Conservation (phyloP, 768 basidiomycete species). For the Austroboletus eburneus region DNA sequence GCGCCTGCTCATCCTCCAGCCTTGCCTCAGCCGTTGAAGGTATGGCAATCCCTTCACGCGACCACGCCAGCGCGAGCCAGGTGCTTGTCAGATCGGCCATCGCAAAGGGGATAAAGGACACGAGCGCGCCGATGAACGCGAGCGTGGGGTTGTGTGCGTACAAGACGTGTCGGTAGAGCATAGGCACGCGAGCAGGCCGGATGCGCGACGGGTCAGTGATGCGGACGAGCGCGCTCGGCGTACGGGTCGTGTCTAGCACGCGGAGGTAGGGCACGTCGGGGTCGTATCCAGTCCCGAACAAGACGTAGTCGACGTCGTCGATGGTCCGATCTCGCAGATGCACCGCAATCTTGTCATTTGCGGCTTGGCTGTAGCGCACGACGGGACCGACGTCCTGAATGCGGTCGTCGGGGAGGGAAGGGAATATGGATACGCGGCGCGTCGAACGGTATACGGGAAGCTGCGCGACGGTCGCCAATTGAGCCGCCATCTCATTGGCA, state of each 20-base stretch:
- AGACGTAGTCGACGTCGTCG: conserved; percentile 38
- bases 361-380: conserved; percentile 25
- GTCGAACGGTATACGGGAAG: conserved; percentile 45
- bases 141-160: conserved; percentile 45
- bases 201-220: conserved; percentile 24
- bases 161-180: conserved; percentile 41
- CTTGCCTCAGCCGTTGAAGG: conserved; percentile 32
- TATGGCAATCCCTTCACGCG: conserved; percentile 21
- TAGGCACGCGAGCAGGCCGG: conserved; percentile 38
- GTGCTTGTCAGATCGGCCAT: conserved; percentile 48
- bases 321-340: conserved; percentile 36
- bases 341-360: conserved; percentile 29
- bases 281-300: conserved; percentile 47
- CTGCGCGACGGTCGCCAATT: conserved; percentile 36
- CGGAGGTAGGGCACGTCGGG: conserved; percentile 40
- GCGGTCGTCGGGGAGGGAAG: conserved; percentile 38
- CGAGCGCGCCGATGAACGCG: conserved; percentile 42
- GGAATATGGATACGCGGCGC: conserved; percentile 41
- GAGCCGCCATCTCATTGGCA: conserved; percentile 48
- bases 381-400: conserved; percentile 44
- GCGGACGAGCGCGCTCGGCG: neutral
- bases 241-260: conserved; percentile 18
- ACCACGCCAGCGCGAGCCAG: conserved; percentile 45
- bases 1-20: conserved; percentile 36
- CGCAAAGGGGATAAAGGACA: conserved; percentile 46